Evolutionary conservation across 306 rosid genomes (phyloP).

Genomic region (Quercus mongolica): DNA sequence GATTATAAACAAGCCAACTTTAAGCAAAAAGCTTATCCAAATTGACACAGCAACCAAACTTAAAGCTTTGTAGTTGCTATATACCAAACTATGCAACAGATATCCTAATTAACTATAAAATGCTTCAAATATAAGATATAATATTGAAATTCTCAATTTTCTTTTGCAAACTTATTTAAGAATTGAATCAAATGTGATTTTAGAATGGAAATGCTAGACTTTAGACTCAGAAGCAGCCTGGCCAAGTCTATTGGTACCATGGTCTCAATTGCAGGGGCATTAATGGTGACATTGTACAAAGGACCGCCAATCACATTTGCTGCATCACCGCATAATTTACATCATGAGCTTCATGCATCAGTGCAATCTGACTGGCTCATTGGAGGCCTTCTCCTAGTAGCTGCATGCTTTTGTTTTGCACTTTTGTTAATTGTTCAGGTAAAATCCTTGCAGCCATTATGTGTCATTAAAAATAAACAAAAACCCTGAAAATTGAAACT

Average conservation of each 20-base stretch:
- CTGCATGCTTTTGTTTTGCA: slow-evolving; percentile 24
- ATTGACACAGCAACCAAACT: no score
- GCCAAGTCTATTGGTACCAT: slow-evolving; percentile 47
- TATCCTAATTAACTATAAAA: no score
- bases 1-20: no score
- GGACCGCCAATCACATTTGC: slow-evolving; percentile 25
- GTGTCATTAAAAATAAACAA: neutral
- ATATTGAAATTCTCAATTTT: neutral
- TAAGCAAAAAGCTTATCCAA: no score
- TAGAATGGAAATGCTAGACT: slow-evolving; percentile 46
- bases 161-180: neutral
- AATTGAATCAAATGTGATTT: slow-evolving; percentile 4
- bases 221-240: slow-evolving; percentile 28
- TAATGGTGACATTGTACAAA: slow-evolving; percentile 39
- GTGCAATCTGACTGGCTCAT: slow-evolving; percentile 25
- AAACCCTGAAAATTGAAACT: neutral
- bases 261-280: slow-evolving; percentile 42
- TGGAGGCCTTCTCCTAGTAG: slow-evolving; percentile 43
- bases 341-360: slow-evolving; percentile 3
- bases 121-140: no score
- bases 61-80: no score
- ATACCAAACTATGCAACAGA: no score
- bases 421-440: slow-evolving; percentile 30
- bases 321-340: neutral
- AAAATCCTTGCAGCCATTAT: neutral